These are phyloP conservation scores for Sugiyamaella neomexicana DNA, from an alignment of 1,139 yeast genomes.

Conservation along the genomic window DNA sequence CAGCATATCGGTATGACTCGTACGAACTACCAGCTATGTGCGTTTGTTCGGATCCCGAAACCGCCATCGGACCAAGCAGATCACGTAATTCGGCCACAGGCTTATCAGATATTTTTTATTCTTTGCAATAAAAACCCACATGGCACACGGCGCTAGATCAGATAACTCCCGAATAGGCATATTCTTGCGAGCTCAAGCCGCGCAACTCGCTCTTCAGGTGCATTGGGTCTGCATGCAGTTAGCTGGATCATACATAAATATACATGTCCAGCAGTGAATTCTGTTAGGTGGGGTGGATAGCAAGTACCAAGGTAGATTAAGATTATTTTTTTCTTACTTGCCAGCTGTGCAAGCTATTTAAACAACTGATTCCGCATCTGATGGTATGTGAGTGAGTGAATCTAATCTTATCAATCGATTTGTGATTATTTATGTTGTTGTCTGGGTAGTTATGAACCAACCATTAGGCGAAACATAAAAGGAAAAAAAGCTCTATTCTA, in stretches of 20 bases:
- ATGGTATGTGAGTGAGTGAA: neutral
- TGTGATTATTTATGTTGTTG: no score
- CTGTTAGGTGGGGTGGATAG: neutral
- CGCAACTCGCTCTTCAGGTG: neutral
- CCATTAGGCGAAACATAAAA: no score
- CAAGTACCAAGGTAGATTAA: neutral
- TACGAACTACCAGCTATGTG: no score
- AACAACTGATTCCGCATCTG: neutral
- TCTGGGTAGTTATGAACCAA: no score
- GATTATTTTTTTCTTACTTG: neutral
- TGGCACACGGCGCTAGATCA: conserved; percentile 16
- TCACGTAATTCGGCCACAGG: conserved; percentile 6
- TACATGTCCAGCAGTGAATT: neutral
- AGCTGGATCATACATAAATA: conserved; percentile 1
- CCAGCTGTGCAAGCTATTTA: neutral
- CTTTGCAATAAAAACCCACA: neutral
- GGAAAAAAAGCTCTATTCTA: no score
- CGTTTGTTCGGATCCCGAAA: no score
- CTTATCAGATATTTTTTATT: conserved; percentile 4
- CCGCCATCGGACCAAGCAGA: neutral
- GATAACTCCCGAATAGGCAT: conserved; percentile 17
- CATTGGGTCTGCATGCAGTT: neutral
- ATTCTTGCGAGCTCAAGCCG: conserved; percentile 11
- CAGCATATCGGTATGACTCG: no score
- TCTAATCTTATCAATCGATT: neutral